A percentile compares a stretch with the other conserved stretches of the same genome.
phyloP scores from a whole-genome alignment of 1,284 basidiomycete genomes.

The Ustilago hordei region DNA sequence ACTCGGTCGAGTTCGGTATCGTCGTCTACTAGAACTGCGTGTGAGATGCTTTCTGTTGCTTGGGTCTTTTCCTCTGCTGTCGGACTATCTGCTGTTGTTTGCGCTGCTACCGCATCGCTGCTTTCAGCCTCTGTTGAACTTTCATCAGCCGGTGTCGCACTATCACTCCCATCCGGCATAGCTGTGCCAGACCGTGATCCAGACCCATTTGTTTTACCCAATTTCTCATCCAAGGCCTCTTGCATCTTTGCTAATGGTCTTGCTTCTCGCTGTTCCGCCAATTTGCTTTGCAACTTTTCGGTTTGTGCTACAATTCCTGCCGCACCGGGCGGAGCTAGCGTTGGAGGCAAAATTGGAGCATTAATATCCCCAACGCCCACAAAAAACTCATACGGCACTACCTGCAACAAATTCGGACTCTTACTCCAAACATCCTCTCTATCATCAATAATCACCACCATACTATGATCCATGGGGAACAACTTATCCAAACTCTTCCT shows the following conservation, averaged over 20 bases:
- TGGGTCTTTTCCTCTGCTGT: slow-evolving; percentile 2
- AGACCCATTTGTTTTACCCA: slow-evolving; percentile 72
- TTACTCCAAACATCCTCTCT: slow-evolving; percentile 97
- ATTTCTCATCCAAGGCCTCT: slow-evolving; percentile 73
- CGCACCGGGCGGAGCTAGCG: slow-evolving; percentile 47
- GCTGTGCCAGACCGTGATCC: slow-evolving; percentile 28
- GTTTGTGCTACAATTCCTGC: slow-evolving; percentile 27
- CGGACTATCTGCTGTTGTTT: background rate
- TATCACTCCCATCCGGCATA: slow-evolving; percentile 21
- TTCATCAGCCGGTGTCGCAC: slow-evolving; percentile 3
- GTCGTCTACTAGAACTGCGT: slow-evolving; percentile 85
- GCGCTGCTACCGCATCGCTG: slow-evolving; percentile 41
- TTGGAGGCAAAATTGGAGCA: slow-evolving; percentile 86
- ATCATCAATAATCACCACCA: slow-evolving; percentile 99
- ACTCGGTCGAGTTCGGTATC: slow-evolving; percentile 87
- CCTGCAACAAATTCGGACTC: slow-evolving; percentile 92
- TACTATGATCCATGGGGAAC: slow-evolving; percentile 91
- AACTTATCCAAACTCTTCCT: slow-evolving; percentile 90
- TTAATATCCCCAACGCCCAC: slow-evolving; percentile 99
- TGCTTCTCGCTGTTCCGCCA: slow-evolving; percentile 86
- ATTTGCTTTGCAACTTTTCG: slow-evolving; percentile 55
- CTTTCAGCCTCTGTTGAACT: background rate
- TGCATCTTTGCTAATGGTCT: slow-evolving; percentile 89
- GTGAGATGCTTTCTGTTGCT: slow-evolving; percentile 64
- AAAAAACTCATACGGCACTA: slow-evolving; percentile 97